phyloP scores from a whole-genome alignment of 139 green algal genomes.

The Haematococcus lacustris region DNA sequence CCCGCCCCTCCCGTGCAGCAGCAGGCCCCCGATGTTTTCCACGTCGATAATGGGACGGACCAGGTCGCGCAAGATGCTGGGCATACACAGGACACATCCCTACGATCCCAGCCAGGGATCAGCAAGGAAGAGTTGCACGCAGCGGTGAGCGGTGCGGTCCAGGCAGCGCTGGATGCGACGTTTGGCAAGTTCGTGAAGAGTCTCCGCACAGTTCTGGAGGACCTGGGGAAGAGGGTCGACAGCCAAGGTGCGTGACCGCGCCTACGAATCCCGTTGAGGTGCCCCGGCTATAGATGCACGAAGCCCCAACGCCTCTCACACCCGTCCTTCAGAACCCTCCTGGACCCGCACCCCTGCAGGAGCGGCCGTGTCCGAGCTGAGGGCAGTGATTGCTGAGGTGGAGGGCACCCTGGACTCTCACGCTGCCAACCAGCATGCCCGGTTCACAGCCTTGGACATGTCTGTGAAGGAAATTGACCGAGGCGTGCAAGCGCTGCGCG shows the following conservation, averaged over 20 bases:
- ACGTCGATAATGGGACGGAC: background rate
- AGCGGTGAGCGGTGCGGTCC: conserved; percentile 19
- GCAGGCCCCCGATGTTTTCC: no score
- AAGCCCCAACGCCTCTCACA: no score
- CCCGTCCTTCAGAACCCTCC: no score
- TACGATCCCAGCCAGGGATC: no score
- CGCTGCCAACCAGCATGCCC: background rate
- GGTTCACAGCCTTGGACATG: conserved; percentile 28
- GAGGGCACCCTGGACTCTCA: background rate
- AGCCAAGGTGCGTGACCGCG: background rate
- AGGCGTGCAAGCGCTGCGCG: conserved; percentile 48
- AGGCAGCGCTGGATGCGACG: conserved; percentile 30
- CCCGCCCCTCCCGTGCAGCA: no score
- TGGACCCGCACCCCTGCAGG: no score
- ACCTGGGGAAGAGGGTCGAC: conserved; percentile 33
- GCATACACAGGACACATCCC: no score
- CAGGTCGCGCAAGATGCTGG: background rate
- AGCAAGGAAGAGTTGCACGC: conserved; percentile 27
- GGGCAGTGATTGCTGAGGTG: no score
- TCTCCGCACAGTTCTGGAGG: conserved; percentile 46
- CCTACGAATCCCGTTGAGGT: background rate
- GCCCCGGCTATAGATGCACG: no score
- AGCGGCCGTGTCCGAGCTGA: no score
- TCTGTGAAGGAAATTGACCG: conserved; percentile 48
- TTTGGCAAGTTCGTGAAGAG: conserved; percentile 51